Evolutionary conservation across 1,284 basidiomycete species (phyloP), one percentile per base, ranked within the genome.

Genomic region (Sporisorium graminicola): DNA sequence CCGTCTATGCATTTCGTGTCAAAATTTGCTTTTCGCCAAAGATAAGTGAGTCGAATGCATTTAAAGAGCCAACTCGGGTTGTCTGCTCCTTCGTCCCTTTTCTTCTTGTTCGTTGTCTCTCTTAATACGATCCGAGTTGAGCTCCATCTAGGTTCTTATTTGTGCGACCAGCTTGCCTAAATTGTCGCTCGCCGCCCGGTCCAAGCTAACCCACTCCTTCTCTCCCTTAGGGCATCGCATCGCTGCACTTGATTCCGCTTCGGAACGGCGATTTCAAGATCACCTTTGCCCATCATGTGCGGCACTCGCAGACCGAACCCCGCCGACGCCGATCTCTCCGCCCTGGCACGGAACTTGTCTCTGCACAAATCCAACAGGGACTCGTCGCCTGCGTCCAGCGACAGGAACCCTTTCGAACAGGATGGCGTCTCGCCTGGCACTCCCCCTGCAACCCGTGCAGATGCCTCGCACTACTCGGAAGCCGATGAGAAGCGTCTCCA

Each of bases 401-500:
- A 77, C 13, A 53, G 66, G 20, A 54, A 55, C 46, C 54, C 70
- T 42, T 70, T 74, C 46, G 77, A 73, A 22, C 59, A 59, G 22
- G 62, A 60, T 40, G 57, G 55, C 22, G 51, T 46, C 12, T 58
- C 63, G 5, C 57, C 62, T 20, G 65, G 57, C 14, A 80, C 77
- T 12, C 79, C 74, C 3, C 78, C 78, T 29, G 65, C 61, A 2
- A 59, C 63, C 29, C 61, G 75, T 12, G 72, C 69, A 33, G 75
- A 74, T 24, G 68, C 69, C 33, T 66, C 77, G 18, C 72, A 78
- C 63, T 81, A 81, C 46, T 74, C 70, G 3, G 79, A 81, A 43
- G 69, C 68, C 0, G 79, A 81, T 58, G 79, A 81, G 53, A 81
- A 80, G 69, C 71, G 69, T 10, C 64, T 79, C 14, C 79, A 80